These are phyloP conservation scores for Chrysanthemum lavandulifolium DNA, from an alignment of 129 eudicot species.

Conservation along the genomic window DNA sequence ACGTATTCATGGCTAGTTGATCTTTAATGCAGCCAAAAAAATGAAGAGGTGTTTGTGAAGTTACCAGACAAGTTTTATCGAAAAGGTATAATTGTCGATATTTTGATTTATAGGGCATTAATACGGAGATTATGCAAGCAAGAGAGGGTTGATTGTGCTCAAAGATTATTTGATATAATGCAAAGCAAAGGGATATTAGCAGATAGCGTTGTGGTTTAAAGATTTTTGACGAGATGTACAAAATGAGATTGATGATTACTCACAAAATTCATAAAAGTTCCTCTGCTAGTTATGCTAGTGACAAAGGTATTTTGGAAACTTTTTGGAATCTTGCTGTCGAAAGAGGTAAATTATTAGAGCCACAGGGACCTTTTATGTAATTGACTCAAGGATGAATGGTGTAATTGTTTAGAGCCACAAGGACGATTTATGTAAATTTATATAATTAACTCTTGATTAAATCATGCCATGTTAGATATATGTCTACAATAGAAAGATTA, in stretches of 20 bases:
- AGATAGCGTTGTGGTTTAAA: slow-evolving; percentile 65
- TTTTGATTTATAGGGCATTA: slow-evolving; percentile 78
- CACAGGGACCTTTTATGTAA: no score
- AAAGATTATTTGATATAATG: slow-evolving; percentile 54
- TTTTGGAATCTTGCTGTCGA: slow-evolving; percentile 58
- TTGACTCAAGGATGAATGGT: no score
- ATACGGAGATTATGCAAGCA: slow-evolving; percentile 70
- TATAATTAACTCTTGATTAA: no score
- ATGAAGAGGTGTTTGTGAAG: slow-evolving; percentile 52
- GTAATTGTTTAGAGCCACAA: no score
- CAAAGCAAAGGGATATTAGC: slow-evolving; percentile 61
- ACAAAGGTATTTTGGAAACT: slow-evolving; percentile 39
- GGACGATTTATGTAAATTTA: no score
- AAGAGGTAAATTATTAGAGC: slow-evolving; percentile 30
- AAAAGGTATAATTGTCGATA: slow-evolving; percentile 57
- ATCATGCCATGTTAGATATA: no score
- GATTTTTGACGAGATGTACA: slow-evolving; percentile 78
- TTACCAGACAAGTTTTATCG: slow-evolving; percentile 57
- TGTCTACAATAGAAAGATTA: no score
- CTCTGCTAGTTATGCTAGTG: slow-evolving; percentile 57
- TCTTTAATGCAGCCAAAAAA: slow-evolving; percentile 56
- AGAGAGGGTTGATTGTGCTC: slow-evolving; percentile 64
- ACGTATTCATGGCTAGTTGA: slow-evolving; percentile 84
- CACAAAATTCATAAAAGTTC: slow-evolving; percentile 56
- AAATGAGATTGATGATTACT: slow-evolving; percentile 68